Base-by-base conservation (phyloP, 202 grass and related monocot species). In the Digitaria exilis region DNA sequence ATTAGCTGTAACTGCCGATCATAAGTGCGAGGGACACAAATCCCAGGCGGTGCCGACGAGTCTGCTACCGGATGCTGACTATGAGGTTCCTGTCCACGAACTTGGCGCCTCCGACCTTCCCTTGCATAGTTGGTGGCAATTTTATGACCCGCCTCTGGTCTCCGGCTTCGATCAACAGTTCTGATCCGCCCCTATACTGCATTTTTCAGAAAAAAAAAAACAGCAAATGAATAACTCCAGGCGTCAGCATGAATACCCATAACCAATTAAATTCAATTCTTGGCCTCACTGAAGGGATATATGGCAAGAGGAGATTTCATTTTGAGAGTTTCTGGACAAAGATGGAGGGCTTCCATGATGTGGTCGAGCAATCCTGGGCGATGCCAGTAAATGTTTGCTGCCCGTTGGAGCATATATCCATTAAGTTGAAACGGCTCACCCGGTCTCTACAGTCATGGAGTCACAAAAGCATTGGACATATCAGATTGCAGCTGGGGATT, bases 131-230 rank as follows among this genome's bases (percentile, higher is more conserved):
- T 5, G 12, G 50, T 4, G 92, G 91, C 73, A 98, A 60, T 81
- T 98, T 95, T 60, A 98, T 85, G 42, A 98, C 61, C 3, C 96
- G 92, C 58, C 96, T 93, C 87, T 98, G 96, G 37, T 98, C 92
- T 17, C 92, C 92, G 11, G 91, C 92, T 85, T 98, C 96, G n/a
- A 98, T 82, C 80, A 95, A 51, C 39, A 98, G 54, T 51, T 95
- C 92, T 3, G 87, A 95, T 24, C 91, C 91, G 30, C 96, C 92
- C 43, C 92, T 84, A 78, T 95, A 98, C 96, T 98, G 91, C 85
- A 91, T 71, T 83, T 82, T 79, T 68, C 74, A 80, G 63, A 84
- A 1, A 52, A n/a, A n/a, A n/a, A n/a, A n/a, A 84, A 52, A 10
- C 3, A 62, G 79, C 22, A 19, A 4, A 62, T 66, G 1, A 52